Evolutionary conservation across 345 rosid genomes (phyloP).

Genomic region (Ailanthus altissimus): DNA sequence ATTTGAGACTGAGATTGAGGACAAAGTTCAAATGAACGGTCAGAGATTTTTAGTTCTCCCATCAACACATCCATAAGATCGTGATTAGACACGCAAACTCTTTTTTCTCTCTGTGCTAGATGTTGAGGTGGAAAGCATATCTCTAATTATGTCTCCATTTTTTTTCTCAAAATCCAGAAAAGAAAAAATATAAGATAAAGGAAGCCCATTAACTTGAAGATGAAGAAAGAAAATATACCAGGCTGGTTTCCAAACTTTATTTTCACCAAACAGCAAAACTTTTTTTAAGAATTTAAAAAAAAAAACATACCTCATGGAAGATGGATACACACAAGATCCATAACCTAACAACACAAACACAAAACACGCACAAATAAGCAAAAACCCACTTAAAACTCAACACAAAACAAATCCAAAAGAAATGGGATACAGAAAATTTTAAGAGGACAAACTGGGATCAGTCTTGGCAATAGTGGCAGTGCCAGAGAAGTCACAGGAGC

Average conservation of each 20-base stretch:
- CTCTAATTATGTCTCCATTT: too few species aligned
- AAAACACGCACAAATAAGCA: not conserved
- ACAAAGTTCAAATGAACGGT: not conserved
- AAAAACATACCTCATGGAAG: conserved; percentile 53
- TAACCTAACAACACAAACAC: conserved; percentile 47
- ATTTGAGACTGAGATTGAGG: not conserved
- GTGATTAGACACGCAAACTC: too few species aligned
- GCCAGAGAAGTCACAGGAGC: conserved; percentile 80
- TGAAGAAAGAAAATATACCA: too few species aligned
- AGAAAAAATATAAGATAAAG: not conserved
- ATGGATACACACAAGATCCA: conserved; percentile 82
- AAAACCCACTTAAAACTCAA: not conserved
- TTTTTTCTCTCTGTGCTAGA: too few species aligned
- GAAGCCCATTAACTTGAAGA: conserved; percentile 15
- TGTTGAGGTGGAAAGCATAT: too few species aligned
- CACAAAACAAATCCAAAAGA: not conserved
- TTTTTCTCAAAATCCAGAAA: not conserved
- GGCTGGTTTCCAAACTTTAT: too few species aligned
- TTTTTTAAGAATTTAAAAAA: too few species aligned
- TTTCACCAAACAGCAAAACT: too few species aligned
- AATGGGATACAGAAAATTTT: not conserved
- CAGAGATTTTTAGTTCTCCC: not conserved
- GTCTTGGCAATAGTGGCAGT: conserved; percentile 68
- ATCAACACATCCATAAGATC: not conserved
- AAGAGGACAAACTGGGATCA: conserved; percentile 61